Percentiles rank a stretch among this genome's conserved stretches.
phyloP scores from a whole-genome alignment of 495 filamentous ascomycete species.

The Saxophila tyrrhenica region DNA sequence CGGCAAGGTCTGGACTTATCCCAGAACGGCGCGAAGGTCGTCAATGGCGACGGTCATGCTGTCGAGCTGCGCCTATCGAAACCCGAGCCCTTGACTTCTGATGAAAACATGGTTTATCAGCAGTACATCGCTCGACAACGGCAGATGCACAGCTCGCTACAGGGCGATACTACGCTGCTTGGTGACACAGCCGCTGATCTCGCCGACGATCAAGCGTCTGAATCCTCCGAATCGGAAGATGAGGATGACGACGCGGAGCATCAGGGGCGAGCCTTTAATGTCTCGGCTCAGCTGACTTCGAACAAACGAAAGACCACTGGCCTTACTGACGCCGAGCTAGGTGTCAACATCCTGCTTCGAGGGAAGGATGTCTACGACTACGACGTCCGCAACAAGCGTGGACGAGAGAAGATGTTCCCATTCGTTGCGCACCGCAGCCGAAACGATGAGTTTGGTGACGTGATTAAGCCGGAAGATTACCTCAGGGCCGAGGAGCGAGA shows the following conservation, averaged over 20 bases:
- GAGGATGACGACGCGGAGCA: slow-evolving; percentile 73
- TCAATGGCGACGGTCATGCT: slow-evolving; percentile 52
- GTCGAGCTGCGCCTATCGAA: slow-evolving; percentile 47
- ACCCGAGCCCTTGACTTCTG: slow-evolving; percentile 54
- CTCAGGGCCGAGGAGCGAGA: slow-evolving; percentile 87
- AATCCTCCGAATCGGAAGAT: slow-evolving; percentile 61
- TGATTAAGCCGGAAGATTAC: slow-evolving; percentile 87
- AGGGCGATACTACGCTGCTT: slow-evolving; percentile 49
- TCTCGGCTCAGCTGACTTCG: slow-evolving; percentile 54
- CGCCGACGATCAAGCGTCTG: slow-evolving; percentile 55
- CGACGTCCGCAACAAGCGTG: slow-evolving; percentile 85
- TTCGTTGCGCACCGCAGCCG: slow-evolving; percentile 69
- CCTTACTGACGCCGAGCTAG: slow-evolving; percentile 73
- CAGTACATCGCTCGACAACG: slow-evolving; percentile 77
- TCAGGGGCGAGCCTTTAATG: slow-evolving; percentile 84
- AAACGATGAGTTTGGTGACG: slow-evolving; percentile 82
- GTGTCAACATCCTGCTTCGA: slow-evolving; percentile 82
- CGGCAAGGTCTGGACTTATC: not conserved
- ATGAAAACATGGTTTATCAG: slow-evolving; percentile 71
- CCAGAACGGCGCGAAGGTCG: slow-evolving; percentile 20
- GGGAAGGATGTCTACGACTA: slow-evolving; percentile 82
- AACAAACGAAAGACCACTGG: slow-evolving; percentile 74
- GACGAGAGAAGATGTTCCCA: slow-evolving; percentile 86
- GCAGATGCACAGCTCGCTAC: slow-evolving; percentile 65
- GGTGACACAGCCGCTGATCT: slow-evolving; percentile 64